Evolutionary conservation across 495 filamentous ascomycete genomes (phyloP).

Genomic region (Aspergillus carlsbadensis): DNA sequence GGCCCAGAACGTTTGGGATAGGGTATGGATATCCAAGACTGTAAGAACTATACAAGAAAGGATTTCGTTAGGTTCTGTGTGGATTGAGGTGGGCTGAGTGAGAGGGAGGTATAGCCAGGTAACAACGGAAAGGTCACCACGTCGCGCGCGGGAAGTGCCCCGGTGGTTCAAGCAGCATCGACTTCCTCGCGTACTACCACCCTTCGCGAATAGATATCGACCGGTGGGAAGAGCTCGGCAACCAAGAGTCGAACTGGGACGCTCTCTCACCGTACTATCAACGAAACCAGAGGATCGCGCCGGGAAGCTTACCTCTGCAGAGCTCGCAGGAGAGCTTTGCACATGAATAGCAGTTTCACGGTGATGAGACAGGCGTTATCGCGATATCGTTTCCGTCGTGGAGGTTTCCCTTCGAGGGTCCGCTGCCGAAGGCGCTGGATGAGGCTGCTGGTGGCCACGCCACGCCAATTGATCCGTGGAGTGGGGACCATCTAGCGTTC

Average conservation of each 20-base stretch:
- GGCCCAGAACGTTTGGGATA: too few relatives aligned
- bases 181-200: slow-evolving; percentile 39
- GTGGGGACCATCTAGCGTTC: slow-evolving; percentile 12
- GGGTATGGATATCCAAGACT: too few relatives aligned
- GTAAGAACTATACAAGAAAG: too few relatives aligned
- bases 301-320: neutral
- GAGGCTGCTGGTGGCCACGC: neutral
- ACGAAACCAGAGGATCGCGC: neutral
- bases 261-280: neutral
- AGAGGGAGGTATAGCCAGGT: too few relatives aligned
- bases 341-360: neutral
- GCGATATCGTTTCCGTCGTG: neutral
- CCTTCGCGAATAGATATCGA: neutral
- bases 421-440: neutral
- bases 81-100: too few relatives aligned
- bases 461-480: neutral
- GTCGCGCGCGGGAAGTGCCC: slow-evolving; percentile 30
- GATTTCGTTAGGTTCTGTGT: too few relatives aligned
- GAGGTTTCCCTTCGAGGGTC: neutral
- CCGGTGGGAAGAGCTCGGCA: neutral
- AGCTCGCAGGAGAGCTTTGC: neutral
- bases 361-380: neutral
- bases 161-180: slow-evolving; percentile 42
- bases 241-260: neutral
- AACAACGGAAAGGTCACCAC: neutral